Base-by-base conservation (phyloP, 2,329 filamentous ascomycete genomes). In the Penicillium expansum region DNA sequence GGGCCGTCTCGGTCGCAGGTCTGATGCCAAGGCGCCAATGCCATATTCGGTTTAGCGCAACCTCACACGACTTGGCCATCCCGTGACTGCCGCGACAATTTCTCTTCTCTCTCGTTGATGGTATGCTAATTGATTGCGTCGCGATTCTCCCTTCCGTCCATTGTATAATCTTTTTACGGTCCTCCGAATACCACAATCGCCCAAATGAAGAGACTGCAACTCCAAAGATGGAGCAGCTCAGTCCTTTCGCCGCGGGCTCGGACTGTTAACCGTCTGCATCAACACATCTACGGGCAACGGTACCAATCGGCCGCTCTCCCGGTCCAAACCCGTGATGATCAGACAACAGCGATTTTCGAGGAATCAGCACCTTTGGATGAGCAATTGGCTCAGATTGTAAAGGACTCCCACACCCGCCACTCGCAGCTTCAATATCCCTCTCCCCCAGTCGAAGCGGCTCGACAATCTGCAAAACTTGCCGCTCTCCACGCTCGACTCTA, bases 401-500 rank as follows among this genome's bases (percentile, higher is more conserved):
- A 52, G 37, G 57, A 55, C 35, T 57, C 56, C 51, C 59, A 70
- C 59, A 62, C 66, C 58, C 66, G 65, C 67, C 63, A 70, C 66
- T 62, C 69, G 56, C 67, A 71, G 62, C 73, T 76, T 55, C 74
- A 76, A 60, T 80, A 88, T 62, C 89, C 90, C 52, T 93, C 91
- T 68, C 91, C 91, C 64, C 83, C 83, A 53, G 85, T 86, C 63
- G 78, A 83, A 67, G 82, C 82, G 63, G 89, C 91, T 42, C 77
- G 81, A 58, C 75, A 80, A 63, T 97, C 93, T 45, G 87, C 92
- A 61, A 97, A 97, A 80, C 88, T 99, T 67, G 87, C 92, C 62
- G 92, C 94, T 63, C 85, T 99, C 44, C 92, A 97, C 75, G 91
- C 92, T 67, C 90, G 94, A 74, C 84, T 99, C 60, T 86, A 86